phyloP scores from a whole-genome alignment of 495 filamentous ascomycete genomes.

The Neurospora hispaniola region DNA sequence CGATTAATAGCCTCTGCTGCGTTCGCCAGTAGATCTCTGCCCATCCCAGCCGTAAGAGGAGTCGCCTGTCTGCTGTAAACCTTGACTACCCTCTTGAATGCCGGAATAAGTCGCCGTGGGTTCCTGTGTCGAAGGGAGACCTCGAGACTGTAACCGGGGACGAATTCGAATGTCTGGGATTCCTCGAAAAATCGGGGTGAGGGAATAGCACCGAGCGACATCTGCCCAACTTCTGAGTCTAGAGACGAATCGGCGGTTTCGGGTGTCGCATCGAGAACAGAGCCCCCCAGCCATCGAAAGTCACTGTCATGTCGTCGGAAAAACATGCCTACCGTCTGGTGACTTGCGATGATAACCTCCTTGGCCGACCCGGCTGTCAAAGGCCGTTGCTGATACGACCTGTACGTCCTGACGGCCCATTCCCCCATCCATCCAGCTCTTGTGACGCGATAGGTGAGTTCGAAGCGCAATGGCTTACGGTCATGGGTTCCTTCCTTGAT shows the following conservation, averaged over 20 bases:
- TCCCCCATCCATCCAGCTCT: constrained; percentile 24
- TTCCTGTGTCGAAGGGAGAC: constrained; percentile 30
- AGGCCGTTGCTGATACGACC: constrained; percentile 36
- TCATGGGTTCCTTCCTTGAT: constrained; percentile 22
- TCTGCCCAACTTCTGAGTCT: constrained; percentile 21
- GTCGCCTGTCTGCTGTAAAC: constrained; percentile 30
- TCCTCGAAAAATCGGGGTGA: constrained; percentile 31
- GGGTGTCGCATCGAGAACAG: constrained; percentile 22
- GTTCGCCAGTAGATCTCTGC: constrained; percentile 31
- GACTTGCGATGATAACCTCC: constrained; percentile 32
- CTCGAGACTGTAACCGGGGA: constrained; percentile 34
- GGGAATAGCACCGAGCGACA: constrained; percentile 30
- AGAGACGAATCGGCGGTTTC: constrained; percentile 19
- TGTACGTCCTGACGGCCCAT: constrained; percentile 33
- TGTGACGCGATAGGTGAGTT: constrained; percentile 32
- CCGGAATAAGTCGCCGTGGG: constrained; percentile 17
- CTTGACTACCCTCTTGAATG: constrained; percentile 21
- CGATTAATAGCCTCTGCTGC: constrained; percentile 25
- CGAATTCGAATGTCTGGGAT: constrained; percentile 30
- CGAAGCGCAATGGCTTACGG: constrained; percentile 33
- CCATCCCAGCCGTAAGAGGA: constrained; percentile 28
- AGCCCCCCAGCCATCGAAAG: constrained; percentile 32
- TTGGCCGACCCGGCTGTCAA: constrained; percentile 27
- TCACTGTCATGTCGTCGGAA: constrained; percentile 32
- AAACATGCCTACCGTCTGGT: constrained; percentile 36